phyloP scores from a whole-genome alignment of 2,329 filamentous ascomycete genomes.

The Fusarium virguliforme region DNA sequence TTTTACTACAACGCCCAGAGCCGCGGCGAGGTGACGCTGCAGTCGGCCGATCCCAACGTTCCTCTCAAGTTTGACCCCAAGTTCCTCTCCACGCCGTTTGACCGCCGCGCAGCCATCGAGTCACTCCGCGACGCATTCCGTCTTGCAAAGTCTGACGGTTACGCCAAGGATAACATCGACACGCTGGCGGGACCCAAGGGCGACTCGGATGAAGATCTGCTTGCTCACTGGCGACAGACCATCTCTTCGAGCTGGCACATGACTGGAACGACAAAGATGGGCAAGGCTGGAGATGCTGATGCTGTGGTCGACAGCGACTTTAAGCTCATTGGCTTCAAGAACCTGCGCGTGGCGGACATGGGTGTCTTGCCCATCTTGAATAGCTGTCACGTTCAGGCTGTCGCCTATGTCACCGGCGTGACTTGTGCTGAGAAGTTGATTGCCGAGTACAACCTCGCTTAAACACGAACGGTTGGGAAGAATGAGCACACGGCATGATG shows the following conservation, averaged over 20 bases:
- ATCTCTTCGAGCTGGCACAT: slow-evolving; percentile 68
- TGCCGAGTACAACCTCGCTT: slow-evolving; percentile 35
- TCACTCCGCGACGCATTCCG: slow-evolving; percentile 61
- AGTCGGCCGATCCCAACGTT: slow-evolving; percentile 66
- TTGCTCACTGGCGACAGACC: slow-evolving; percentile 61
- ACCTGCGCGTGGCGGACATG: slow-evolving; percentile 45
- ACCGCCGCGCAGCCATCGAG: slow-evolving; percentile 67
- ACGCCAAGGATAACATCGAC: slow-evolving; percentile 61
- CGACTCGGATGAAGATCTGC: slow-evolving; percentile 69
- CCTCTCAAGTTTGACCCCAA: slow-evolving; percentile 69
- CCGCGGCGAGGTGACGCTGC: slow-evolving; percentile 67
- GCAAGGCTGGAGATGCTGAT: slow-evolving; percentile 58
- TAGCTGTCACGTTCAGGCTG: slow-evolving; percentile 68
- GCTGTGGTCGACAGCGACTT: slow-evolving; percentile 64
- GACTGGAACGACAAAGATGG: slow-evolving; percentile 73
- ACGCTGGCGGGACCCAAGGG: slow-evolving; percentile 62
- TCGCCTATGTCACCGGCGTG: slow-evolving; percentile 69
- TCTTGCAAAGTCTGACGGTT: slow-evolving; percentile 60
- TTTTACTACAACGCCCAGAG: slow-evolving; percentile 70
- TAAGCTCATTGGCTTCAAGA: slow-evolving; percentile 40
- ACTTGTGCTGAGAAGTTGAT: slow-evolving; percentile 64
- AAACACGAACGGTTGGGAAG: too few species aligned
- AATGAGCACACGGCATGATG: neutral
- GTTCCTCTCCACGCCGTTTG: slow-evolving; percentile 69
- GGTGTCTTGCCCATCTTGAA: slow-evolving; percentile 55